Base-by-base conservation (phyloP, 2,329 filamentous ascomycete species). In the Neoscytalidium dimidiatum region DNA sequence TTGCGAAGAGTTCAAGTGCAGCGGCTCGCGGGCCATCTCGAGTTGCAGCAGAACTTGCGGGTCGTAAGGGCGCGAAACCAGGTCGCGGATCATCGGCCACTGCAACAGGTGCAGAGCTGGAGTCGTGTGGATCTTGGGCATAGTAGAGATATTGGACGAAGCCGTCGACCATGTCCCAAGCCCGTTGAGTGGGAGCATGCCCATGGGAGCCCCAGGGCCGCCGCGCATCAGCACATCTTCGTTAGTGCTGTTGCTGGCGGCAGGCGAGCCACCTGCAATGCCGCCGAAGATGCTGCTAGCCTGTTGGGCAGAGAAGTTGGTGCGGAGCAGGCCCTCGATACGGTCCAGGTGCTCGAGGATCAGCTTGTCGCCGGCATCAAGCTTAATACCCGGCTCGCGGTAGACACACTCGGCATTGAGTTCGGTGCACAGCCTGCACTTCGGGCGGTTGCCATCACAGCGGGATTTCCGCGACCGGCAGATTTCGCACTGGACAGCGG, bases 41-140 rank as follows among this genome's bases (percentile, higher is more conserved):
- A 94, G 83, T 73, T 94, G 91, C 23, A 94, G 83, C 14, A 94
- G 80, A n/a, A 92, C 90, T 73, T 93, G 90, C 2, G 91, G 90
- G 71, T 94, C 90, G 75, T 93, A 93, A 3, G 89, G 90, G 35
- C 88, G 84, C 29, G 90, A 90, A 8, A 94, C 90, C 23, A 95
- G 81, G 72, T 93, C 89, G 28, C 90, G 85, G 69, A 94, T 94
- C 69, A 93, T 82, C 13, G 91, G 92, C 87, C 91, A 94, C 71
- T 93, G 90, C 5, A 94, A 81, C 21, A 94, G 80, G 74, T 94
- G 89, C 69, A 93, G 80, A 1, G 91, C 90, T 5, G 91, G 91
- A 66, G 92, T 94, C 0, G 91, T 94, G 76, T 94, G 92, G 17
- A 90, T 84, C 77, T 92, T 94, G 23, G 92, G 92, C 91, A 94